phyloP scores from a whole-genome alignment of 2,329 filamentous ascomycete genomes.

The Cordyceps cicadae region DNA sequence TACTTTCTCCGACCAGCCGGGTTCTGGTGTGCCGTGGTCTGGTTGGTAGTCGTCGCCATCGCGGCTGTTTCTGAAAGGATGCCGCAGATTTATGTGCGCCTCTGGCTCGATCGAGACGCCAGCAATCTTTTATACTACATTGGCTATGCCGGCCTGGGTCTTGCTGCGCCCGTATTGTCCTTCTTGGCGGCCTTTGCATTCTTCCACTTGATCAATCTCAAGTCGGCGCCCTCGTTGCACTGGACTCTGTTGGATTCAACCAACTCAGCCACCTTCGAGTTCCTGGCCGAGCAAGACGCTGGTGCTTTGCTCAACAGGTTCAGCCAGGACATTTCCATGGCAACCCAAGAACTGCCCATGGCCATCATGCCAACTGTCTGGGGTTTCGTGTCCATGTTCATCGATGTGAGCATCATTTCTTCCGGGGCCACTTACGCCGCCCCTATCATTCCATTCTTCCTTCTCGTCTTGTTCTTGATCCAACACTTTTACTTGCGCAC shows the following conservation, averaged over 20 bases:
- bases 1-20: slow-evolving; percentile 3
- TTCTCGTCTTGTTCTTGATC: slow-evolving; percentile 20
- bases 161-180: not conserved
- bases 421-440: slow-evolving; percentile 22
- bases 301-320: slow-evolving; percentile 15
- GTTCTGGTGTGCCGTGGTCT: not conserved
- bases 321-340: slow-evolving; percentile 20
- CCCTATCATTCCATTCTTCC: slow-evolving; percentile 20
- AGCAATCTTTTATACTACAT: slow-evolving; percentile 10
- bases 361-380: slow-evolving; percentile 16
- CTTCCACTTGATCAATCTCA: not conserved
- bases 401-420: slow-evolving; percentile 16
- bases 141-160: not conserved
- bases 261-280: slow-evolving; percentile 13
- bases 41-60: not conserved
- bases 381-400: not conserved
- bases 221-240: not conserved
- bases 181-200: not conserved
- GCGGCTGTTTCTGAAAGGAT: not conserved
- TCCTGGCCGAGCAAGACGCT: slow-evolving; percentile 12
- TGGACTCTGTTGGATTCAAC: not conserved
- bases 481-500: slow-evolving; percentile 27
- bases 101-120: slow-evolving; percentile 11
- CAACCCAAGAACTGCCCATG: slow-evolving; percentile 19
- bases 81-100: not conserved